Base-by-base conservation (phyloP, 805 yeast species). In the Yarrowia sp. region DNA sequence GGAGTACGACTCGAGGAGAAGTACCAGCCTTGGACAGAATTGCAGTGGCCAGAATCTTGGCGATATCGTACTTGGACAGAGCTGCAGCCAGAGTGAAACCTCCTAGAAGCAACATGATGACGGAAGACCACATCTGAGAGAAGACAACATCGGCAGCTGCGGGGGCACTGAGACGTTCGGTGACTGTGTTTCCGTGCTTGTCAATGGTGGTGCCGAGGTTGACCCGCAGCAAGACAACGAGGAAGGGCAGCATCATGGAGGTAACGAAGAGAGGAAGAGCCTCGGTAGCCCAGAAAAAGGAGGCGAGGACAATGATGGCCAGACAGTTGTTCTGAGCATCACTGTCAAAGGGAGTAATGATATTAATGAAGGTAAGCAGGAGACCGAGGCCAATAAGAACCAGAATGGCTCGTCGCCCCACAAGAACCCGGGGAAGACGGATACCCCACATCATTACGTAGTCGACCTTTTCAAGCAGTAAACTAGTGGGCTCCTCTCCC, bases 11-110 rank as follows among this genome's bases (percentile, higher is more conserved):
- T 35, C 87, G 82, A 11, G 98, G 98, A 68, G 87, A 85, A 4
- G 93, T 89, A 11, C 98, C 97, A 1, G 96, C 96, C 58, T 83
- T 82, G 2, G 92, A 84, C 65, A 95, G 79, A 66, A 93, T 86
- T 75, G 84, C 84, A 0, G 97, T 90, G 5, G 97, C 92, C 30
- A 92, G 80, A 24, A 88, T 82, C 73, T 89, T 91, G 63, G 97
- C 98, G 66, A 93, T 84, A 72, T 91, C 88, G 77, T 89, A 90
- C 76, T 92, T 93, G 52, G 97, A 90, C 65, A 93, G 79, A 0
- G 97, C 97, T 16, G 96, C 97, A 12, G 99, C 98, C 65, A 93
- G 78, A 0, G 98, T 88, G 76, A 93, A 93, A 1, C 99, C 99
- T 68, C 98, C 98, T 11, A 93, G 77, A 61, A 93, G 79, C 41